Evolutionary conservation across 352 stramenopile genomes (phyloP), one percentile per base, ranked within the genome.

Genomic region (Globisporangium emineosum): DNA sequence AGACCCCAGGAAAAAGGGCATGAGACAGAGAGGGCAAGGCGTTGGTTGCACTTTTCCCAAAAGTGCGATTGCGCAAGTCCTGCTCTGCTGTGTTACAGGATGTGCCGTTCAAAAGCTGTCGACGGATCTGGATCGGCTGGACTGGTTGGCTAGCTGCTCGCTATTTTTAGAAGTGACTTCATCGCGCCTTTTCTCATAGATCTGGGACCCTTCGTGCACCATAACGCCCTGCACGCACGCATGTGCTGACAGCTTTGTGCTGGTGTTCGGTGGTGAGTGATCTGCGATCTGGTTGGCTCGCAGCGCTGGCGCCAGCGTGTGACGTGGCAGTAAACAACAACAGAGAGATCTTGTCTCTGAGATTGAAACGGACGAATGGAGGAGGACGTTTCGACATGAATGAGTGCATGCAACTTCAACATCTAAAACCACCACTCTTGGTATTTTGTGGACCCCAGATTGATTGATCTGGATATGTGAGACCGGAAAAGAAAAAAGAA

Each of bases 391-490:
- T 45, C n/a, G n/a, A n/a, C n/a, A n/a, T n/a, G n/a, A n/a, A n/a
- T n/a, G n/a, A n/a, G n/a, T 45, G 40, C 40, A 23, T 47, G 7
- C 19, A 23, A 49, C n/a, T 10, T n/a, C 43, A 64, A 33, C 58
- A 43, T 64, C 58, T 58, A 27, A 21, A 27, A 42, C 29, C 51
- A 57, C 42, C 51, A 57, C 29, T 57, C 51, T 47, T 42, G 51
- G 27, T 19, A 7, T 23, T 10, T 42, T 9, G 19, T 57, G 51
- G 37, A 37, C 50, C 27, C 15, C 25, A 54, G 49, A 30, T 32
- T 35, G 19, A 17, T 17, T 6, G n/a, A 19, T 21, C 21, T 57
- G 25, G 23, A 7, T 21, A 15, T 29, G n/a, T 56, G 23, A 6
- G 23, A 54, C n/a, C n/a, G n/a, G 21, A 15, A 3, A 3, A 2